Evolutionary conservation across 163 green algal genomes (phyloP).

Genomic region (Scenedesmus sp.): DNA sequence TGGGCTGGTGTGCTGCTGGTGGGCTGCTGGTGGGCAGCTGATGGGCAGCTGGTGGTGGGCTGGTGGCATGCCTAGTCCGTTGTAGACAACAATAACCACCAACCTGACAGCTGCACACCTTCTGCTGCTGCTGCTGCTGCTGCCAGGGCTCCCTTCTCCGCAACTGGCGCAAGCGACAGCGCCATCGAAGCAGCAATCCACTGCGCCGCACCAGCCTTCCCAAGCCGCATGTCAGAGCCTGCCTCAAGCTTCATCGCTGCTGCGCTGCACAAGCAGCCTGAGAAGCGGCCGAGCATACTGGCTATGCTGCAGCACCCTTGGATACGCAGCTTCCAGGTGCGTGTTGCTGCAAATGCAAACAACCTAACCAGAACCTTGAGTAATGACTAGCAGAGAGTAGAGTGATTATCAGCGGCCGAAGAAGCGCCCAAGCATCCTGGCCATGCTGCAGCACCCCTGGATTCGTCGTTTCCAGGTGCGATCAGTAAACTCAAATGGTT

Average conservation of each 20-base stretch:
- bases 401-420: conserved; percentile 15
- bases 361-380: background rate
- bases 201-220: background rate
- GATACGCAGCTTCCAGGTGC: conserved; percentile 54
- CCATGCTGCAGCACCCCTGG: conserved; percentile 67
- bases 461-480: conserved; percentile 49
- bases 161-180: conserved; percentile 5
- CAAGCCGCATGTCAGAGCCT: conserved; percentile 39
- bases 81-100: conserved; percentile 38
- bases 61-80: too few relatives aligned
- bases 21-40: too few relatives aligned
- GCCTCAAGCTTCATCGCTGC: conserved; percentile 56
- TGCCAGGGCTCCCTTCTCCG: conserved; percentile 72
- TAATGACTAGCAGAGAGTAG: background rate
- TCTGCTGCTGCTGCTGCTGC: conserved; percentile 34
- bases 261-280: conserved; percentile 60
- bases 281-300: conserved; percentile 53
- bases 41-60: conserved; percentile 33
- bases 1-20: too few relatives aligned
- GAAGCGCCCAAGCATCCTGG: conserved; percentile 53
- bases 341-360: background rate
- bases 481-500: too few relatives aligned
- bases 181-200: conserved; percentile 41
- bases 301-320: conserved; percentile 67
- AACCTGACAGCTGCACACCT: conserved; percentile 64